A percentile compares a stretch with the other conserved stretches of the same genome.
phyloP scores from a whole-genome alignment of 495 filamentous ascomycete species.

The Neurospora sp. region DNA sequence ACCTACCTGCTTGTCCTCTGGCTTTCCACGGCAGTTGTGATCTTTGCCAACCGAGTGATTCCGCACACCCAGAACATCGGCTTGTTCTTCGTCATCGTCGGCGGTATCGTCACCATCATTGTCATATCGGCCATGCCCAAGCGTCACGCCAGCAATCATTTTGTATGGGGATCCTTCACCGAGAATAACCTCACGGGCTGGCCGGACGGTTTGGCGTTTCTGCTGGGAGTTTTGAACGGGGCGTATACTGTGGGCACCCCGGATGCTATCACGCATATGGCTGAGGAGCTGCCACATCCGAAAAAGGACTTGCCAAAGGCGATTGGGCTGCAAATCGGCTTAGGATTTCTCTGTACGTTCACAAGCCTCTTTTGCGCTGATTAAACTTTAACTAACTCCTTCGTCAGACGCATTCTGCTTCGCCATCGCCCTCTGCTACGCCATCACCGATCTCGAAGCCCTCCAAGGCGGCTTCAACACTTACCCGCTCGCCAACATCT shows the following conservation, averaged over 20 bases:
- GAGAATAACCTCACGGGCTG: conserved; percentile 63
- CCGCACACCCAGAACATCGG: conserved; percentile 58
- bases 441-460: conserved; percentile 51
- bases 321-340: conserved; percentile 46
- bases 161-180: conserved; percentile 48
- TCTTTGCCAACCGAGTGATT: conserved; percentile 60
- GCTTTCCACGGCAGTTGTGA: conserved; percentile 50
- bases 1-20: conserved; percentile 58
- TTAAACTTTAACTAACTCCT: background rate
- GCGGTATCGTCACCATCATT: conserved; percentile 60
- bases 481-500: conserved; percentile 72
- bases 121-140: conserved; percentile 69
- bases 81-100: conserved; percentile 57
- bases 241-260: conserved; percentile 79
- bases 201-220: conserved; percentile 63
- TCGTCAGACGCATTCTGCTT: conserved; percentile 53
- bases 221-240: conserved; percentile 75
- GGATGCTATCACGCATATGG: conserved; percentile 61
- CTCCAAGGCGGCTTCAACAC: conserved; percentile 46
- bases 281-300: conserved; percentile 70
- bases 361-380: background rate
- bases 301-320: conserved; percentile 52
- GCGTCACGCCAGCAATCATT: conserved; percentile 43
- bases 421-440: conserved; percentile 63
- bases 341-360: conserved; percentile 34